phyloP scores from a whole-genome alignment of 78 protist genomes.

The Planoprotostelium fungivorum region DNA sequence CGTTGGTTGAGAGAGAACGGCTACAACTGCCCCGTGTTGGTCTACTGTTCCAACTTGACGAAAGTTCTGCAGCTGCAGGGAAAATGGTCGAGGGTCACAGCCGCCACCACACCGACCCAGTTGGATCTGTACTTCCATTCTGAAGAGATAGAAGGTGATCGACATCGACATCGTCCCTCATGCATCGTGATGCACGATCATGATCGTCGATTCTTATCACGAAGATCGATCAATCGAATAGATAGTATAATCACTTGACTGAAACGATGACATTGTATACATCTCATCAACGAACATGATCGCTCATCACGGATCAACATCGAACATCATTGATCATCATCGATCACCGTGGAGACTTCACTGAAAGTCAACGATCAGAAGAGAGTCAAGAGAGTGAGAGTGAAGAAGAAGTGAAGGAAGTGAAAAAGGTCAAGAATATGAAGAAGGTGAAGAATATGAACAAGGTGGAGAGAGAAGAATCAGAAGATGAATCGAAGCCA shows the following conservation, averaged over 20 bases:
- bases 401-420: background rate
- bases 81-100: background rate
- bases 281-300: no score
- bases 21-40: background rate
- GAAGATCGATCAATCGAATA: no score
- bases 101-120: background rate
- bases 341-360: no score
- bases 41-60: background rate
- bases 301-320: no score
- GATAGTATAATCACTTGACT: no score
- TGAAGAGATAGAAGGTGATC: no score
- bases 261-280: no score
- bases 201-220: no score
- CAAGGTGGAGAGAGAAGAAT: background rate
- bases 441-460: background rate
- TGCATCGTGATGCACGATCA: no score
- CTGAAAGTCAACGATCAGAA: no score
- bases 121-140: background rate
- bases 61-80: background rate
- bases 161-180: no score
- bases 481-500: background rate
- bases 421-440: background rate
- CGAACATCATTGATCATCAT: no score
- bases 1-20: background rate
- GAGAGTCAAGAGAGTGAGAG: background rate